A percentile compares a stretch with the other conserved stretches of the same genome.
phyloP scores from a whole-genome alignment of 495 filamentous ascomycete species.

The Sordaria brevicollis region DNA sequence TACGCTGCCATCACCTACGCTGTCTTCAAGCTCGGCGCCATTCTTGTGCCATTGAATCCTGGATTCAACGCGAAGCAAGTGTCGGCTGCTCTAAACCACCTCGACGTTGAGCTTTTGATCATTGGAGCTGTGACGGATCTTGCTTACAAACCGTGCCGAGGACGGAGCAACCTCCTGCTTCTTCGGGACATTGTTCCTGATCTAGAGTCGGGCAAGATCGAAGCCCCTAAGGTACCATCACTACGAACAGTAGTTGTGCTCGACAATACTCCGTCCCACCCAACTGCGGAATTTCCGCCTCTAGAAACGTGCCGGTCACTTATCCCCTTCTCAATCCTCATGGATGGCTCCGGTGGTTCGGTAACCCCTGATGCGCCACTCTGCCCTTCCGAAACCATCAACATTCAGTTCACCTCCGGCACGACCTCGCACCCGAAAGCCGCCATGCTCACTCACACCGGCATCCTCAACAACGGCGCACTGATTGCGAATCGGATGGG shows the following conservation, averaged over 20 bases:
- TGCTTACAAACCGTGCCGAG: constrained; percentile 59
- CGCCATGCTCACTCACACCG: constrained; percentile 73
- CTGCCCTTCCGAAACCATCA: constrained; percentile 62
- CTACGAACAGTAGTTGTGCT: constrained; percentile 64
- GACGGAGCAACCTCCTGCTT: constrained; percentile 62
- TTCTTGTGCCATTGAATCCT: constrained; percentile 87
- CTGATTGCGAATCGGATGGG: constrained; percentile 78
- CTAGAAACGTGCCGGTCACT: constrained; percentile 15
- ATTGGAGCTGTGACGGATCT: constrained; percentile 81
- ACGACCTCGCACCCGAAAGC: constrained; percentile 89
- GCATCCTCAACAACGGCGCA: constrained; percentile 83
- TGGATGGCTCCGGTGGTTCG: constrained; percentile 28
- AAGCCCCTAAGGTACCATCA: constrained; percentile 57
- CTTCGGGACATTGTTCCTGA: constrained; percentile 55
- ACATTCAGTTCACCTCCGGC: constrained; percentile 95
- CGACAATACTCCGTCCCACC: constrained; percentile 60
- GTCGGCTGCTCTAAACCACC: constrained; percentile 63
- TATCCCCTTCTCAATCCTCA: constrained; percentile 46
- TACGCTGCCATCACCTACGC: constrained; percentile 78
- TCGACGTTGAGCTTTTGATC: constrained; percentile 65
- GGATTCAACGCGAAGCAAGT: constrained; percentile 79
- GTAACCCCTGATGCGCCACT: constrained; percentile 40
- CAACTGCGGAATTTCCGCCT: constrained; percentile 18
- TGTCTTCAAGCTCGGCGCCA: constrained; percentile 83
- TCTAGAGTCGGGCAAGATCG: constrained; percentile 38